phyloP scores from a whole-genome alignment of 1,284 basidiomycete species.

The Leucocoprinus gongylophorus region DNA sequence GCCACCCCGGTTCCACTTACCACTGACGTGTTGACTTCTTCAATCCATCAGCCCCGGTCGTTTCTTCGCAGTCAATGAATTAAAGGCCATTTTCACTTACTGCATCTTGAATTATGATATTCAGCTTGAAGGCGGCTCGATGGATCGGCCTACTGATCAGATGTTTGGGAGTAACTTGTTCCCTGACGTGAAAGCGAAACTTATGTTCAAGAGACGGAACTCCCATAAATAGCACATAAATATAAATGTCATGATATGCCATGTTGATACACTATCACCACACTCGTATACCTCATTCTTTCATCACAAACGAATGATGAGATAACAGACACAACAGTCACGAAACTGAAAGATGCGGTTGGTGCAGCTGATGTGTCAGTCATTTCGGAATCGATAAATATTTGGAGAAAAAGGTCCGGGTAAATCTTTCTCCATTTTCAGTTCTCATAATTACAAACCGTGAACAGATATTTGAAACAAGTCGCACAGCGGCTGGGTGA shows the following conservation, averaged over 20 bases:
- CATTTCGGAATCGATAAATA: conserved; percentile 73
- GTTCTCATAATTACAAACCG: not conserved
- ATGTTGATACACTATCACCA: too few relatives aligned
- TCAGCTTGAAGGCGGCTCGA: conserved; percentile 26
- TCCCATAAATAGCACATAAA: not conserved
- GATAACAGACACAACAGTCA: conserved; percentile 79
- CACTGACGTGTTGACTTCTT: not conserved
- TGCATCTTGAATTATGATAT: conserved; percentile 41
- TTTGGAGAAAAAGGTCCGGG: conserved; percentile 86
- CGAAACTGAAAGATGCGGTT: conserved; percentile 68
- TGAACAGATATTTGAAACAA: conserved; percentile 62
- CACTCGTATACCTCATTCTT: conserved; percentile 90
- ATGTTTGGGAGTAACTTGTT: conserved; percentile 15
- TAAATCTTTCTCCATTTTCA: conserved; percentile 24
- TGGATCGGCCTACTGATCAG: conserved; percentile 14
- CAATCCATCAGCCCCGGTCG: conserved; percentile 34
- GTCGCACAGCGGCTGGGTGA: conserved; percentile 61
- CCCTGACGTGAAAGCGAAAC: conserved; percentile 21
- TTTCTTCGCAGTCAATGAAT: conserved; percentile 40
- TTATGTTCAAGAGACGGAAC: conserved; percentile 20
- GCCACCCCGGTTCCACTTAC: not conserved
- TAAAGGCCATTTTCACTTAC: conserved; percentile 42
- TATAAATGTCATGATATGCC: too few relatives aligned
- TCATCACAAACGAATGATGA: conserved; percentile 95
- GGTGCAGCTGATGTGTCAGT: conserved; percentile 55